A percentile compares a stretch with the other conserved stretches of the same genome.
These are phyloP conservation scores for Isatis lusitanica DNA, from an alignment of 441 rosid genomes.

Conservation along the genomic window DNA sequence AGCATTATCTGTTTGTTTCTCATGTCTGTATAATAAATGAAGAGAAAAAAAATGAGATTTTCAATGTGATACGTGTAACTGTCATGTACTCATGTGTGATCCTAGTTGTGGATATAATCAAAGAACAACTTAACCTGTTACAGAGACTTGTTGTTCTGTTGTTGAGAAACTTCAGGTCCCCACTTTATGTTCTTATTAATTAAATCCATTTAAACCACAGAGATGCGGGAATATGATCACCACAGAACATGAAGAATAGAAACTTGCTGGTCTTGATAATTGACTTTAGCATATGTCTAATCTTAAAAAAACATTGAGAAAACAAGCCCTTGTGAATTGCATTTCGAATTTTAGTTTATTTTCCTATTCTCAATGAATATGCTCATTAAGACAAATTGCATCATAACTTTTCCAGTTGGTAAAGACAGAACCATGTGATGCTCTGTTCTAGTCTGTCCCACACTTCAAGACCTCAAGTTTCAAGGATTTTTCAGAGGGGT, in stretches of 20 bases:
- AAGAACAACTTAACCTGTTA: slow-evolving; percentile 4
- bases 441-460: slow-evolving; percentile 23
- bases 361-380: not conserved
- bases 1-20: not conserved
- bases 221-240: not conserved
- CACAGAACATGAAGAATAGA: slow-evolving; percentile 24
- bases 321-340: slow-evolving; percentile 12
- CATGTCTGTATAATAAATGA: not conserved
- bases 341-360: not conserved
- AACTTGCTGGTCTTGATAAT: not conserved
- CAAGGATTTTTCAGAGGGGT: not conserved
- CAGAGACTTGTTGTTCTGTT: slow-evolving; percentile 16
- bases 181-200: not conserved
- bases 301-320: slow-evolving; percentile 5
- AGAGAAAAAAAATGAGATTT: not conserved
- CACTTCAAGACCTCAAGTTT: slow-evolving; percentile 23
- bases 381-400: slow-evolving; percentile 18
- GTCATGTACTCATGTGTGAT: not conserved
- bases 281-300: not conserved
- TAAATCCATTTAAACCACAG: not conserved
- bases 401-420: not conserved
- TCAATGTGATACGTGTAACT: not conserved
- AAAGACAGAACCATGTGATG: slow-evolving; percentile 32
- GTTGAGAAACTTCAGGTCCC: slow-evolving; percentile 27
- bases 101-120: not conserved